These are phyloP conservation scores for Arthrinium puccinioides DNA, from an alignment of 2,329 filamentous ascomycete species.

Conservation along the genomic window DNA sequence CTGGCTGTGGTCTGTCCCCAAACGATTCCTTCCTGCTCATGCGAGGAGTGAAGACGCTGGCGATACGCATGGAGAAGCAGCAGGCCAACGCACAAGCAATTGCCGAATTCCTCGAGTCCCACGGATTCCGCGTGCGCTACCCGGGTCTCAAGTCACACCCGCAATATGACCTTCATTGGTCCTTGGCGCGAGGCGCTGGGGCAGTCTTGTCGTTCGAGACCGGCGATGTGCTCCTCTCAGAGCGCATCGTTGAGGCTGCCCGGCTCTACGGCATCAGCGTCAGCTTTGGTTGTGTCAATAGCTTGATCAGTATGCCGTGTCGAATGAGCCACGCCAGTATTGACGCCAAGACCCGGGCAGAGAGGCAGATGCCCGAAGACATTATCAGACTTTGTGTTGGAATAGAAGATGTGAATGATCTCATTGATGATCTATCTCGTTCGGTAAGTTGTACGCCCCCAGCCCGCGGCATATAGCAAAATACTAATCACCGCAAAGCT, in stretches of 20 bases:
- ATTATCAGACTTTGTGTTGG: conserved; percentile 93
- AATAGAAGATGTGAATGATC: conserved; percentile 85
- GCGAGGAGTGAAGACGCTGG: conserved; percentile 91
- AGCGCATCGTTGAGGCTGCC: conserved; percentile 90
- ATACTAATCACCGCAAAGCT: conserved; percentile 46
- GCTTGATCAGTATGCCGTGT: conserved; percentile 97
- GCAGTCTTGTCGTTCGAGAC: conserved; percentile 96
- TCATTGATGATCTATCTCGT: conserved; percentile 86
- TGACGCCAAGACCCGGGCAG: conserved; percentile 83
- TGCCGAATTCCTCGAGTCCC: conserved; percentile 82
- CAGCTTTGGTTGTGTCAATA: conserved; percentile 97
- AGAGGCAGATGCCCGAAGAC: conserved; percentile 91
- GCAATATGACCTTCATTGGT: conserved; percentile 93
- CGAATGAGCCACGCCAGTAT: conserved; percentile 99
- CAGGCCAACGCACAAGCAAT: conserved; percentile 87
- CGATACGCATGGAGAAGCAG: conserved; percentile 98
- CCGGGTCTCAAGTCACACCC: conserved; percentile 91
- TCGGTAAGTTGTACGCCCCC: conserved; percentile 58
- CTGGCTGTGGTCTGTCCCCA: conserved; percentile 86
- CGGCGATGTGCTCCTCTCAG: conserved; percentile 72
- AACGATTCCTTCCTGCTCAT: conserved; percentile 96
- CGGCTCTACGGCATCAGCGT: conserved; percentile 92
- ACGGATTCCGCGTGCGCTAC: conserved; percentile 92
- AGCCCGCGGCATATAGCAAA: not conserved
- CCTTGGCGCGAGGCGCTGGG: conserved; percentile 87